phyloP scores from a whole-genome alignment of 139 green algal genomes.

The Chlamydomonas schloesseri region DNA sequence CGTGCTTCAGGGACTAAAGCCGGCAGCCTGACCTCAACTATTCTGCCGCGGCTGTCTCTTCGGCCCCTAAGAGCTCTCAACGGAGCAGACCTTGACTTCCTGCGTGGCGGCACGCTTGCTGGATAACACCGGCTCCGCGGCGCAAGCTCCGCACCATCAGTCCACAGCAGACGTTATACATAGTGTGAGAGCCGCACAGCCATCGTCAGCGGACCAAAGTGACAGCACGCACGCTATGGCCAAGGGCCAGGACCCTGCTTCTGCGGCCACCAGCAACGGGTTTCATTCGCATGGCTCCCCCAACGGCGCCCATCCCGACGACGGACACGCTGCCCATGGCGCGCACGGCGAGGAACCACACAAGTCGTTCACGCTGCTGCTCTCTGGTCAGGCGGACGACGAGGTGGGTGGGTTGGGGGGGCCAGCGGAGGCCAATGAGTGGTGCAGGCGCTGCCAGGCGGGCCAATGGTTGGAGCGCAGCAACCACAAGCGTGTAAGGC shows the following conservation, averaged over 20 bases:
- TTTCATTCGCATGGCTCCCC: neutral
- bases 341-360: neutral
- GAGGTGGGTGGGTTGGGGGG: slow-evolving; percentile 25
- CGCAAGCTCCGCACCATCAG: no score
- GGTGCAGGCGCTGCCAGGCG: no score
- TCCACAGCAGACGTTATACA: no score
- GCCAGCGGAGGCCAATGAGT: no score
- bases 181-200: no score
- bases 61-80: neutral
- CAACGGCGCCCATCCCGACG: neutral
- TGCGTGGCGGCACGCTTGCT: slow-evolving; percentile 9
- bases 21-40: neutral
- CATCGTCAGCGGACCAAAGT: no score
- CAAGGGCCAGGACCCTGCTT: neutral
- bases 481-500: no score
- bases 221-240: no score
- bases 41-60: neutral
- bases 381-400: slow-evolving; percentile 10
- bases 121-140: neutral
- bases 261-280: neutral
- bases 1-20: neutral
- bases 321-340: neutral
- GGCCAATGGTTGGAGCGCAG: no score
- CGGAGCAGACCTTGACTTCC: slow-evolving; percentile 3
- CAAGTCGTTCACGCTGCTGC: slow-evolving; percentile 13